Percentiles rank a stretch among this genome's conserved stretches.
These are phyloP conservation scores for Corymbia maculata DNA, from an alignment of 345 rosid genomes.

Conservation along the genomic window DNA sequence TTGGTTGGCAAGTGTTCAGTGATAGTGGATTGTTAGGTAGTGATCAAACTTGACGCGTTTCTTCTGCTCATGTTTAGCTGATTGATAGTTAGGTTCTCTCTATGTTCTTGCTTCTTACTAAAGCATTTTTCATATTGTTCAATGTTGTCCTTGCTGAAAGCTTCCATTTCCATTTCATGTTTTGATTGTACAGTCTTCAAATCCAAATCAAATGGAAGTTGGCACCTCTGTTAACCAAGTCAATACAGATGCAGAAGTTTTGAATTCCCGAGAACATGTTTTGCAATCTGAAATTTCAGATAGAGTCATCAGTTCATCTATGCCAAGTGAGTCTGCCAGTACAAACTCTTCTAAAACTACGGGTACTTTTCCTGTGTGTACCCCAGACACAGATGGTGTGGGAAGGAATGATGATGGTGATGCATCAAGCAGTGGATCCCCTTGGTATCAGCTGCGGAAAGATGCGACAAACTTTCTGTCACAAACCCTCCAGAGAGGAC, in stretches of 20 bases:
- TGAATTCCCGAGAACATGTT: slow-evolving; percentile 19
- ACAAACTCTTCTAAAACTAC: not conserved
- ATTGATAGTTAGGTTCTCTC: not conserved
- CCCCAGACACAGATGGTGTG: slow-evolving; percentile 24
- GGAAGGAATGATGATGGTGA: slow-evolving; percentile 38
- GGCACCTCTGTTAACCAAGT: slow-evolving; percentile 21
- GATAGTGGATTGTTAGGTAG: not conserved
- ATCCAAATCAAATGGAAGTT: slow-evolving; percentile 20
- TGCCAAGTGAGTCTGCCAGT: slow-evolving; percentile 22
- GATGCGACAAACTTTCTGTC: slow-evolving; percentile 84
- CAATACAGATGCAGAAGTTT: slow-evolving; percentile 25
- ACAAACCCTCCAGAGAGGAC: slow-evolving; percentile 81
- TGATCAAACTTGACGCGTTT: not conserved
- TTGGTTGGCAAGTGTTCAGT: not conserved
- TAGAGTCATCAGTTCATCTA: slow-evolving; percentile 15
- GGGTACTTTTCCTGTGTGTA: slow-evolving; percentile 10
- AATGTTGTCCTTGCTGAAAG: not conserved
- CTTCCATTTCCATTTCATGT: slow-evolving; percentile 12
- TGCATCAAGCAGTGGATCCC: slow-evolving; percentile 64
- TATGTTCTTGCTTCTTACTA: not conserved
- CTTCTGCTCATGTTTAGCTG: not conserved
- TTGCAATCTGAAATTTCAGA: slow-evolving; percentile 25
- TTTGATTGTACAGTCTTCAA: not conserved
- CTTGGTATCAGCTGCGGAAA: slow-evolving; percentile 90
- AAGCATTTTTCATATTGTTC: not conserved